Conservation (phyloP, 371 early-diverging fungal genomes). For the Mortierella sp. region DNA sequence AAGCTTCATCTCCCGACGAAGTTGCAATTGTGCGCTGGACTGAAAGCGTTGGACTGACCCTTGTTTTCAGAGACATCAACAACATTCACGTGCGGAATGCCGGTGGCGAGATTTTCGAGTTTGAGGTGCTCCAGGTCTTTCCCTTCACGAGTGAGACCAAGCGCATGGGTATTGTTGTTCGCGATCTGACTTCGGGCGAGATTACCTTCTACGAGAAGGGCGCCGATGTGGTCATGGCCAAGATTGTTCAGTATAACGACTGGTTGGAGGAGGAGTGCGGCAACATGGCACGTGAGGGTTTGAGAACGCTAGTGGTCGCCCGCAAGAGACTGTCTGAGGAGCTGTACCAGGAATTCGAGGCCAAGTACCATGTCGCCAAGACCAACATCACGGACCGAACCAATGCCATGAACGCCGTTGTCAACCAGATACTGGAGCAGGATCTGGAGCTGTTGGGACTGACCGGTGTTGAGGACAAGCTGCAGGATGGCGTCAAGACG, state of each 20-base stretch:
- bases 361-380: conserved; percentile 81
- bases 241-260: conserved; percentile 94
- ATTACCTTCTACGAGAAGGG: conserved; percentile 96
- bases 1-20: conserved; percentile 99
- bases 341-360: conserved; percentile 77
- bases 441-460: conserved; percentile 96
- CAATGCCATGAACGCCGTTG: conserved; percentile 77
- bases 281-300: conserved; percentile 99
- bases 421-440: conserved; percentile 81
- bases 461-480: conserved; percentile 99
- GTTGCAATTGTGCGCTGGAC: conserved; percentile 99
- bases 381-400: conserved; percentile 80
- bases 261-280: conserved; percentile 99
- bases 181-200: conserved; percentile 75
- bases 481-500: conserved; percentile 95
- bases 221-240: conserved; percentile 97
- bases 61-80: conserved; percentile 82
- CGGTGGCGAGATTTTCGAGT: conserved; percentile 66
- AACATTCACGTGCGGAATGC: conserved; percentile 79
- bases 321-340: conserved; percentile 87
- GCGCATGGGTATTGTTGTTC: conserved; percentile 98
- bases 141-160: conserved; percentile 99
- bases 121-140: conserved; percentile 93
- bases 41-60: conserved; percentile 88
- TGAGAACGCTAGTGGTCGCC: conserved; percentile 98